Evolutionary conservation across 1,284 basidiomycete species (phyloP).

Genomic region (Heterobasidion occidentale): DNA sequence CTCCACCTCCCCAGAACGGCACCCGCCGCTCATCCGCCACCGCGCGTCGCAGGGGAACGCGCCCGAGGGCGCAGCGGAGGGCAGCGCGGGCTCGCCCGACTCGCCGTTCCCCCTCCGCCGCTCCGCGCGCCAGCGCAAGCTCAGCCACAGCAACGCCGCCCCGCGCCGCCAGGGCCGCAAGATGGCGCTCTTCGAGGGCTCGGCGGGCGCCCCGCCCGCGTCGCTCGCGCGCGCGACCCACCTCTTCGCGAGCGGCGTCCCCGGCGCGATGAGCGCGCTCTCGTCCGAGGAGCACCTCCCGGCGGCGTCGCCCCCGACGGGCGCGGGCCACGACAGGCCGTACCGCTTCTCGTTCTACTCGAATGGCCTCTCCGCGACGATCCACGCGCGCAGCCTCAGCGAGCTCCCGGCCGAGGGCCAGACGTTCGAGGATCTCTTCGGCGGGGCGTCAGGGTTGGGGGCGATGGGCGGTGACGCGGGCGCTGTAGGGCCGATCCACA

Average conservation of each 20-base stretch:
- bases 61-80: neutral
- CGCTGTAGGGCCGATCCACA: neutral
- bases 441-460: constrained; percentile 26
- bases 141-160: constrained; percentile 71
- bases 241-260: constrained; percentile 14
- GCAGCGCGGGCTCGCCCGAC: constrained; percentile 9
- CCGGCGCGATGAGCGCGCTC: constrained; percentile 21
- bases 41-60: neutral
- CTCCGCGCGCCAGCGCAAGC: constrained; percentile 66
- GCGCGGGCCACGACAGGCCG: constrained; percentile 72
- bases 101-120: constrained; percentile 22
- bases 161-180: constrained; percentile 71
- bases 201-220: constrained; percentile 21
- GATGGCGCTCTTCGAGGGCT: constrained; percentile 84
- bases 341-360: constrained; percentile 99
- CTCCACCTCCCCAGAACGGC: constrained; percentile 26
- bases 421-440: constrained; percentile 87
- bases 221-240: constrained; percentile 9
- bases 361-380: constrained; percentile 86
- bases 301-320: neutral
- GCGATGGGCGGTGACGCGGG: constrained; percentile 7
- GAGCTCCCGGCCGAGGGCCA: constrained; percentile 95
- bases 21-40: constrained; percentile 5
- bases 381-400: constrained; percentile 88
- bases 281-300: constrained; percentile 25